Percentiles rank a stretch among this genome's conserved stretches.
Conservation (phyloP, 768 basidiomycete genomes). For the Mycena galericulata region DNA sequence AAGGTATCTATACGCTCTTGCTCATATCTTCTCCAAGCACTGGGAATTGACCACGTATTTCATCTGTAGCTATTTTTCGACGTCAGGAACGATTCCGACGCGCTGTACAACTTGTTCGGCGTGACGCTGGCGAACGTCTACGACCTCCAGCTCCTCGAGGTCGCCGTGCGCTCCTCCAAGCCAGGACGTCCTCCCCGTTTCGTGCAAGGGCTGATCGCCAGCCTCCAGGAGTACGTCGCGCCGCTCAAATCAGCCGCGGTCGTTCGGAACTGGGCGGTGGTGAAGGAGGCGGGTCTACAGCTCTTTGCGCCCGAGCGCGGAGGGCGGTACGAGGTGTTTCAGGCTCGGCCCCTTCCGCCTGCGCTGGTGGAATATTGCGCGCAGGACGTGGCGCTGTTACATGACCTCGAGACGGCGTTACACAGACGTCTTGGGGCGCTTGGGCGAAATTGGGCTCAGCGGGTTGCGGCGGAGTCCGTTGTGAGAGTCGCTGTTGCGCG, state of each 20-base stretch:
- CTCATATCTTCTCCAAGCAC: too few relatives aligned
- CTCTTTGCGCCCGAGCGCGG: conserved; percentile 48
- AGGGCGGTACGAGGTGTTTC: conserved; percentile 41
- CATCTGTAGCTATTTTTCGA: conserved; percentile 47
- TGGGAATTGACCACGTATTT: not conserved
- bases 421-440: not conserved
- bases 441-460: conserved; percentile 22
- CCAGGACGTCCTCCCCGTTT: conserved; percentile 31
- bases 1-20: conserved; percentile 36
- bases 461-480: conserved; percentile 14
- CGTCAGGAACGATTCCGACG: conserved; percentile 50
- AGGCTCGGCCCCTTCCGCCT: conserved; percentile 41
- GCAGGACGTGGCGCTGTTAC: conserved; percentile 46
- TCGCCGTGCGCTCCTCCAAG: conserved; percentile 42
- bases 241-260: conserved; percentile 29
- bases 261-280: conserved; percentile 36
- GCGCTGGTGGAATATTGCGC: conserved; percentile 43
- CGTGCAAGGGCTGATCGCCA: conserved; percentile 41
- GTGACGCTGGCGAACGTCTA: conserved; percentile 44
- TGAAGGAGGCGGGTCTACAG: conserved; percentile 46
- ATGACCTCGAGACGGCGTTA: conserved; percentile 36
- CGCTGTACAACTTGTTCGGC: conserved; percentile 44
- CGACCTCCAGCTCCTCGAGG: conserved; percentile 50
- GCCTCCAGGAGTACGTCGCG: conserved; percentile 41
- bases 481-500: conserved; percentile 16